Conservation (phyloP, 1,284 basidiomycete species). For the Porodaedalea pini region DNA sequence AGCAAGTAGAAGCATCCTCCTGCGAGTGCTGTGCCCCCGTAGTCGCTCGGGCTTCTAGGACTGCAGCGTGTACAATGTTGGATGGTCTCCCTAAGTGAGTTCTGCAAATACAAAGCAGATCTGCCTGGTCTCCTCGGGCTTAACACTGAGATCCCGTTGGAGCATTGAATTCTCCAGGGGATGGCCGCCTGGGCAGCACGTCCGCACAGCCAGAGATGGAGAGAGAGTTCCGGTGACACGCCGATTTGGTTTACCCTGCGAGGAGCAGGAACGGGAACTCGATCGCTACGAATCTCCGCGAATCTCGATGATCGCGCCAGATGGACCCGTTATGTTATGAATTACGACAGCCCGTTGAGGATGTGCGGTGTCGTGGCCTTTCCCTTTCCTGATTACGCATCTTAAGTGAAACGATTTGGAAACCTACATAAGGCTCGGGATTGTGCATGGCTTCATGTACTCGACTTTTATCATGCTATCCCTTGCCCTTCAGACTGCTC, state of each 20-base stretch:
- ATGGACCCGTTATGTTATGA: conserved; percentile 3
- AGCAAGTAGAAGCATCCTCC: not conserved
- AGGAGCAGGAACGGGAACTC: conserved; percentile 5
- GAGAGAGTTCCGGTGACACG: not conserved
- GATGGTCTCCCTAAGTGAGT: not conserved
- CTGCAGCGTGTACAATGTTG: conserved; percentile 2
- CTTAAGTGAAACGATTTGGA: not conserved
- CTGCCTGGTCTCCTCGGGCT: conserved; percentile 8
- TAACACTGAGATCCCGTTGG: not conserved
- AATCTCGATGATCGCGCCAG: conserved; percentile 11
- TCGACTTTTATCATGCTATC: conserved; percentile 9
- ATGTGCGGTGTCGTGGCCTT: not conserved
- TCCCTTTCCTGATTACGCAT: conserved; percentile 3
- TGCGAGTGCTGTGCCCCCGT: not conserved
- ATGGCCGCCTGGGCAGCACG: not conserved
- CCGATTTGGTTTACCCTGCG: conserved; percentile 7
- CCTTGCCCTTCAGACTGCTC: conserved; percentile 6
- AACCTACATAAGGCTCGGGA: conserved; percentile 8
- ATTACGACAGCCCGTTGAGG: conserved; percentile 7
- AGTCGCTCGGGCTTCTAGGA: not conserved
- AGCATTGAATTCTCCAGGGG: not conserved
- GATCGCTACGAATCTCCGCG: conserved; percentile 14
- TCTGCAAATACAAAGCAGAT: not conserved
- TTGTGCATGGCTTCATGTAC: not conserved
- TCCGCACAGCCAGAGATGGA: not conserved